phyloP scores from a whole-genome alignment of 257 asterid genomes.

The Solanum tarijense region DNA sequence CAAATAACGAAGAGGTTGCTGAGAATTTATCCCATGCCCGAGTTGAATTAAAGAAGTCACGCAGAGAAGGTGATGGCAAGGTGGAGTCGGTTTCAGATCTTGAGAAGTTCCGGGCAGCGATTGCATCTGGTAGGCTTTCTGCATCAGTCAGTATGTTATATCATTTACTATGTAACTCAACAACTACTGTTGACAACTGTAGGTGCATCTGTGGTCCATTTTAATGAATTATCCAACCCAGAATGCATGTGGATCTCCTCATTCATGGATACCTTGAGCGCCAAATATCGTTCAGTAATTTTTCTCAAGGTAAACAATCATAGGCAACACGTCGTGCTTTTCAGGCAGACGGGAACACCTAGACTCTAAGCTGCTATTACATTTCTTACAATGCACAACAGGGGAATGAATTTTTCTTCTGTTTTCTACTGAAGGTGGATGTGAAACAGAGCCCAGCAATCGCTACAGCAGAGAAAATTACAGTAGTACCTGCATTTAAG shows the following conservation, averaged over 20 bases:
- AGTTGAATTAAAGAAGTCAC: slow-evolving; percentile 40
- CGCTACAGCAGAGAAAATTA: slow-evolving; percentile 43
- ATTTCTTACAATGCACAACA: not conserved
- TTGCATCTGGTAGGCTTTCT: slow-evolving; percentile 50
- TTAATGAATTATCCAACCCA: slow-evolving; percentile 28
- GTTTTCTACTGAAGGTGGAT: slow-evolving; percentile 39
- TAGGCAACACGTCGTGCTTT: not conserved
- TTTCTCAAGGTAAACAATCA: slow-evolving; percentile 60
- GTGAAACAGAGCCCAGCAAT: slow-evolving; percentile 37
- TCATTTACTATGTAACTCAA: slow-evolving; percentile 6
- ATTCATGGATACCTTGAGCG: slow-evolving; percentile 54
- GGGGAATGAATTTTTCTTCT: not conserved
- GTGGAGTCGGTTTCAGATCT: slow-evolving; percentile 55
- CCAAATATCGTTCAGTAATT: slow-evolving; percentile 53
- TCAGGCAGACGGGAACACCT: not conserved
- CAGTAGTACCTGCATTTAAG: slow-evolving; percentile 46
- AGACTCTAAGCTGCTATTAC: not conserved
- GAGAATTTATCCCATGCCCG: slow-evolving; percentile 40
- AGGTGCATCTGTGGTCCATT: slow-evolving; percentile 78
- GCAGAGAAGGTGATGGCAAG: slow-evolving; percentile 86
- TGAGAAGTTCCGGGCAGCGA: slow-evolving; percentile 75
- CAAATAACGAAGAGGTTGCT: slow-evolving; percentile 63
- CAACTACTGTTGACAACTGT: slow-evolving; percentile 15
- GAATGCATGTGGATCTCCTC: slow-evolving; percentile 61
- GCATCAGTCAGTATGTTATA: slow-evolving; percentile 22